Evolutionary conservation across 2,329 filamentous ascomycete species (phyloP).

Genomic region (Macrophomina tecta): DNA sequence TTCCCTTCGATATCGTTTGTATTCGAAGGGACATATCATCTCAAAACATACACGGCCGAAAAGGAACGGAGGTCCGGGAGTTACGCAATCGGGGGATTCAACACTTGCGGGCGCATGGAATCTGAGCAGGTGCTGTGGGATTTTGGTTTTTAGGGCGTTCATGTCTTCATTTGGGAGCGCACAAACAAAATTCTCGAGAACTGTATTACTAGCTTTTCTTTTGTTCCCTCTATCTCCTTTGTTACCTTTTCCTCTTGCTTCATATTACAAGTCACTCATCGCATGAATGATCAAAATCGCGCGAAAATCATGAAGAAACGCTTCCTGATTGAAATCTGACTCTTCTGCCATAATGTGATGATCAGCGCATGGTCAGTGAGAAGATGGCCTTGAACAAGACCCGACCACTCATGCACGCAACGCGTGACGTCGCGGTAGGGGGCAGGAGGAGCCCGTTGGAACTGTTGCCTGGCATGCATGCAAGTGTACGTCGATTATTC

Average conservation of each 20-base stretch:
- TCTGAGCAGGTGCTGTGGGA: constrained; percentile 6
- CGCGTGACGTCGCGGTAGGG: too few relatives aligned
- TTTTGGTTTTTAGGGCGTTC: constrained; percentile 3
- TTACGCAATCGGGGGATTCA: background rate
- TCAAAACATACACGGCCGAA: constrained; percentile 9
- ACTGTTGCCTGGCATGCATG: too few relatives aligned
- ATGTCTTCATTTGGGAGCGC: background rate
- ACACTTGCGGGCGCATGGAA: constrained; percentile 9
- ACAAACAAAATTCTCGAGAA: constrained; percentile 12
- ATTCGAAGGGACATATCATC: background rate
- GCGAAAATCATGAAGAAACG: background rate
- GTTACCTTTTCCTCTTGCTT: background rate
- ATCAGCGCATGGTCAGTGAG: too few relatives aligned
- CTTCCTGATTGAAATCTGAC: background rate
- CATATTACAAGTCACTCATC: background rate
- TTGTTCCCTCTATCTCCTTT: background rate
- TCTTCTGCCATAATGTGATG: background rate
- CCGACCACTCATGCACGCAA: too few relatives aligned
- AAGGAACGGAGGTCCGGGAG: background rate
- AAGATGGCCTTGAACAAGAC: too few relatives aligned
- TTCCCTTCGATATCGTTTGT: background rate
- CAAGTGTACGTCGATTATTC: too few relatives aligned
- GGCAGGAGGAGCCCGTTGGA: too few relatives aligned
- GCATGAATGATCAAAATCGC: constrained; percentile 1
- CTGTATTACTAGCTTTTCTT: constrained; percentile 17